phyloP scores from a whole-genome alignment of 2,329 filamentous ascomycete genomes.

The Fusarium paranaense region DNA sequence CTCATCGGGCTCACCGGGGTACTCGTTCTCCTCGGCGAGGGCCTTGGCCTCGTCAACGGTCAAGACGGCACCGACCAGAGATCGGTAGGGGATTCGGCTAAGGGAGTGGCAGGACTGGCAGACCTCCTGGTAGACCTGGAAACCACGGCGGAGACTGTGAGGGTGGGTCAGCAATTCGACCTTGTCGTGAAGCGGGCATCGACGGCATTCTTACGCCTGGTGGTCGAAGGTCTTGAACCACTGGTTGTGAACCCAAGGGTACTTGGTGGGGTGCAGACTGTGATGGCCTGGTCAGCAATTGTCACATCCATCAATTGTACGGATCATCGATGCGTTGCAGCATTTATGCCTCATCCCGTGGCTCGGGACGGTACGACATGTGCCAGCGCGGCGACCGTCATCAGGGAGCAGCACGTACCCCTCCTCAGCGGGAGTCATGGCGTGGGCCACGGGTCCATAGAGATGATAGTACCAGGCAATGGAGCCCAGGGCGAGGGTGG shows the following conservation, averaged over 20 bases:
- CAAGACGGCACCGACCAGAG: conserved; percentile 89
- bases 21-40: conserved; percentile 97
- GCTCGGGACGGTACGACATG: conserved; percentile 2
- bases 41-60: conserved; percentile 98
- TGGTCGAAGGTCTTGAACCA: conserved; percentile 97
- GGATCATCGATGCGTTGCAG: conserved; percentile 29
- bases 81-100: conserved; percentile 90
- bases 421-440: conserved; percentile 95
- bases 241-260: conserved; percentile 95
- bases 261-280: conserved; percentile 90
- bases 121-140: conserved; percentile 99
- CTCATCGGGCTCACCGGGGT: conserved; percentile 97
- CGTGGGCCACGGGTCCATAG: conserved; percentile 88
- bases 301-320: conserved; percentile 25
- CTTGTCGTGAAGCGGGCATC: conserved; percentile 8
- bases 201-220: conserved; percentile 78
- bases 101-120: conserved; percentile 98
- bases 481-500: conserved; percentile 86
- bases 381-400: conserved; percentile 16
- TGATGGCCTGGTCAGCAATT: conserved; percentile 44
- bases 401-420: conserved; percentile 76
- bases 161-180: conserved; percentile 30
- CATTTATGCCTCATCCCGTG: conserved; percentile 51
- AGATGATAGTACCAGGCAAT: conserved; percentile 98
- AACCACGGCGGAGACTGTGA: conserved; percentile 91